Base-by-base conservation (phyloP, 176 grass and related monocot species). In the Puya raimondii region DNA sequence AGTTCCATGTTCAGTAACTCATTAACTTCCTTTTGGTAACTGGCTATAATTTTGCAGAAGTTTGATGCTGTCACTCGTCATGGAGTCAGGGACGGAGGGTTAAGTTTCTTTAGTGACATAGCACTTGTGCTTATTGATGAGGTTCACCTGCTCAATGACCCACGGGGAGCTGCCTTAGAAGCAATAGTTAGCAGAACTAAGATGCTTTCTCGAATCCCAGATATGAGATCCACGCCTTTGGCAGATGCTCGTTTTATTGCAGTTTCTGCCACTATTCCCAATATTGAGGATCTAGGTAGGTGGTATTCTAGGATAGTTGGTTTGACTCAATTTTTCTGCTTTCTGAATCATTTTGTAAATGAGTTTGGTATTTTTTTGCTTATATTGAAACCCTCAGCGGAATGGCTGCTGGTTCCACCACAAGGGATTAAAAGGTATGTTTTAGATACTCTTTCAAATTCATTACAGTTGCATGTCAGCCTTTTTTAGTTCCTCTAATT, bases 41-140 rank as follows among this genome's bases (percentile, higher is more conserved):
- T 21, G 42, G 52, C 22, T 72, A 11, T 77, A 63, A 76, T 69
- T 22, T 18, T 65, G 80, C 79, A 96, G 93, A 96, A 96, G 65
- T 92, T 96, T 15, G 88, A 96, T 83, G 87, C 93, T 67, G 78
- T 92, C 74, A 92, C 86, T 58, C 89, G 89, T 27, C 77, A 87
- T 76, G 93, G 93, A 65, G 59, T 83, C 72, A 89, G 81, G 80
- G 79, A 82, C 70, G 93, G 93, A 51, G 77, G 79, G 72, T 73
- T 96, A 68, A 91, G 89, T 80, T 96, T 96, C 79, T 96, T 96
- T 74, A 58, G 81, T 83, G 93, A 96, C 75, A 96, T 92, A 80
- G 79, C 89, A 13, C 74, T 96, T 16, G 81, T 96, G 54, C 84
- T 96, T 75, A 89, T 92, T 53, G 93, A 96, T 64, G 93, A 96